Percentiles rank a stretch among this genome's conserved stretches.
Conservation (phyloP, 495 filamentous ascomycete species). For the Tuber melanosporum region DNA sequence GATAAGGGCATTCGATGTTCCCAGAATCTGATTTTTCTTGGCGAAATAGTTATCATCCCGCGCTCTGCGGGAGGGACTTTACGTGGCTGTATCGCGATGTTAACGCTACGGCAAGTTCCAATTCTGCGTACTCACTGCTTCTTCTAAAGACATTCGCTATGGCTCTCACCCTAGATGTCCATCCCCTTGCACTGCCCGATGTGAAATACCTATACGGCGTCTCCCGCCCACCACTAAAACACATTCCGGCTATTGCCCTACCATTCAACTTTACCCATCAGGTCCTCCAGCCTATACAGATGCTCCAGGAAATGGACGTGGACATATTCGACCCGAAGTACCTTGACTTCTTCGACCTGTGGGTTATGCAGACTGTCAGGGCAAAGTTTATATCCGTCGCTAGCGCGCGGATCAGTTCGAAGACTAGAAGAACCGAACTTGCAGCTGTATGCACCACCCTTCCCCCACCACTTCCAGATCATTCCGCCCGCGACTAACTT, state of each 20-base stretch:
- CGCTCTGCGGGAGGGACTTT: constrained; percentile 76
- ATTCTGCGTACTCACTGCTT: constrained; percentile 56
- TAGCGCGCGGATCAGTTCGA: constrained; percentile 62
- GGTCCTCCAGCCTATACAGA: constrained; percentile 71
- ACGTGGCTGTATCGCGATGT: constrained; percentile 63
- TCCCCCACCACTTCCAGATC: constrained; percentile 59
- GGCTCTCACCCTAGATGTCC: constrained; percentile 69
- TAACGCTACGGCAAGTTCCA: constrained; percentile 31
- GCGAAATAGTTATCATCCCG: constrained; percentile 62
- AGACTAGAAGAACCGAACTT: constrained; percentile 46
- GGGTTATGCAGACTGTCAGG: constrained; percentile 89
- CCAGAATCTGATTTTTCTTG: constrained; percentile 5
- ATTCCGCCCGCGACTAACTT: constrained; percentile 49
- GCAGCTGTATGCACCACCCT: constrained; percentile 50
- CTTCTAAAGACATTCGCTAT: constrained; percentile 76
- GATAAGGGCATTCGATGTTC: neutral
- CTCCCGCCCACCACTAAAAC: constrained; percentile 22
- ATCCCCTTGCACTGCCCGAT: constrained; percentile 76
- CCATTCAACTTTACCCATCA: constrained; percentile 86
- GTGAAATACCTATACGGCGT: constrained; percentile 94
- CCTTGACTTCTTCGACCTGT: constrained; percentile 61
- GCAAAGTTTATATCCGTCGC: constrained; percentile 90
- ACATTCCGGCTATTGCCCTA: constrained; percentile 49
- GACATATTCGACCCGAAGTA: constrained; percentile 65
- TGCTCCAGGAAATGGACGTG: constrained; percentile 85